Conservation (phyloP, 2,329 filamentous ascomycete species). For the Phaeoacremonium minimum region DNA sequence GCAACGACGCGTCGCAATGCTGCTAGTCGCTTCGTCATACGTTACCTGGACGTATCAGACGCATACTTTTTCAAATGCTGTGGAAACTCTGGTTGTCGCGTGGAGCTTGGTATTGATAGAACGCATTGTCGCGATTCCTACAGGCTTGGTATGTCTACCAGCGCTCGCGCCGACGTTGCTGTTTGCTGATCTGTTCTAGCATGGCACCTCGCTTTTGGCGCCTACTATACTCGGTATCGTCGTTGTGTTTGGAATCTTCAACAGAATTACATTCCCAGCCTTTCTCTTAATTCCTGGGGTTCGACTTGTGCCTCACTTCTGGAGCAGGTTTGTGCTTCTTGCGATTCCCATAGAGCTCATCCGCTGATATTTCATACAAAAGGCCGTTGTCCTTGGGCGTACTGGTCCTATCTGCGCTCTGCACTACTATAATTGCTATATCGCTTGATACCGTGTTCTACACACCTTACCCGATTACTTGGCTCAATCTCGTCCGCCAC, state of each 20-base stretch:
- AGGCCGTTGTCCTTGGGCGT: too few species aligned
- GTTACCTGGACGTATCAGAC: conserved; percentile 99
- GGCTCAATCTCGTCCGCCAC: conserved; percentile 57
- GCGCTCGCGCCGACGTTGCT: background rate
- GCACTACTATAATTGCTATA: conserved; percentile 70
- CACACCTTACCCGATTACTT: conserved; percentile 55
- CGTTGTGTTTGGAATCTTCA: conserved; percentile 83
- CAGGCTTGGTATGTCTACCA: conserved; percentile 57
- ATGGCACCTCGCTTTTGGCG: conserved; percentile 71
- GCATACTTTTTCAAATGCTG: conserved; percentile 96
- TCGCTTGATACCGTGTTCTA: conserved; percentile 86
- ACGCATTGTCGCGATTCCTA: conserved; percentile 61
- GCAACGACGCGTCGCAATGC: conserved; percentile 67
- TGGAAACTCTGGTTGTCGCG: conserved; percentile 87
- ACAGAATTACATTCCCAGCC: conserved; percentile 94
- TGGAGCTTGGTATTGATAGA: conserved; percentile 93
- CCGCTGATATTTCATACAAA: too few species aligned
- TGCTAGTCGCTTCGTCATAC: conserved; percentile 91
- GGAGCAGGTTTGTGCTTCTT: conserved; percentile 60
- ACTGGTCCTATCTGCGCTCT: conserved; percentile 59
- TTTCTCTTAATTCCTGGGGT: conserved; percentile 83
- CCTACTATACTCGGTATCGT: conserved; percentile 77
- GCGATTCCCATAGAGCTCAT: too few species aligned
- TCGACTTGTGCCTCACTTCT: conserved; percentile 79
- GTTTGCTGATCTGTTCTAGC: conserved; percentile 38